Percentiles rank a stretch among this genome's conserved stretches.
Conservation (phyloP, 1,139 yeast genomes). For the Wickerhamomyces sp. region DNA sequence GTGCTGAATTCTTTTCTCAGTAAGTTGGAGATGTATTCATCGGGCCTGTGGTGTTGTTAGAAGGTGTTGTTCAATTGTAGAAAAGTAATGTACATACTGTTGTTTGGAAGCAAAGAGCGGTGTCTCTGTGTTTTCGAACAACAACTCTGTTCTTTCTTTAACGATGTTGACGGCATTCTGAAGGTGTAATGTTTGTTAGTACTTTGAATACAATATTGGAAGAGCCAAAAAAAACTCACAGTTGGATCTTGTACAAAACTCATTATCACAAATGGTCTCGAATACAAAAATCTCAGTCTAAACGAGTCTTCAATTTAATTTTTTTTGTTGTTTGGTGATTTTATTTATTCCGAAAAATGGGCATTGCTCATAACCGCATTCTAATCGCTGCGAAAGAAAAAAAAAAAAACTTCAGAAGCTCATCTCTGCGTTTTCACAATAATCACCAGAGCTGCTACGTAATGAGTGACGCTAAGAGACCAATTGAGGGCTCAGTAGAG, state of each 20-base stretch:
- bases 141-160: slow-evolving; percentile 8
- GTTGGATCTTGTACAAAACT: neutral
- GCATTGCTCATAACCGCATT: neutral
- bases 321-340: too few species aligned
- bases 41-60: slow-evolving; percentile 3
- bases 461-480: slow-evolving; percentile 14
- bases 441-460: neutral
- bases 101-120: slow-evolving; percentile 1
- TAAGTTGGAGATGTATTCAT: slow-evolving; percentile 20
- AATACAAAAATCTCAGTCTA: too few species aligned
- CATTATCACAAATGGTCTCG: neutral
- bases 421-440: slow-evolving; percentile 1
- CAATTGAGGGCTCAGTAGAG: slow-evolving; percentile 7
- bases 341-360: too few species aligned
- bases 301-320: too few species aligned
- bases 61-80: neutral
- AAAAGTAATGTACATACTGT: slow-evolving; percentile 4
- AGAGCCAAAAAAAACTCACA: neutral
- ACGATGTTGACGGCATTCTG: slow-evolving; percentile 12
- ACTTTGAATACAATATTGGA: too few species aligned
- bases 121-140: slow-evolving; percentile 9
- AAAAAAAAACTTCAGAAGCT: neutral
- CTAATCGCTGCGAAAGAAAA: neutral
- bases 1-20: slow-evolving; percentile 27
- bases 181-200: too few species aligned